Base-by-base conservation (phyloP, 305 asterid species). In the Plantago rigida region DNA sequence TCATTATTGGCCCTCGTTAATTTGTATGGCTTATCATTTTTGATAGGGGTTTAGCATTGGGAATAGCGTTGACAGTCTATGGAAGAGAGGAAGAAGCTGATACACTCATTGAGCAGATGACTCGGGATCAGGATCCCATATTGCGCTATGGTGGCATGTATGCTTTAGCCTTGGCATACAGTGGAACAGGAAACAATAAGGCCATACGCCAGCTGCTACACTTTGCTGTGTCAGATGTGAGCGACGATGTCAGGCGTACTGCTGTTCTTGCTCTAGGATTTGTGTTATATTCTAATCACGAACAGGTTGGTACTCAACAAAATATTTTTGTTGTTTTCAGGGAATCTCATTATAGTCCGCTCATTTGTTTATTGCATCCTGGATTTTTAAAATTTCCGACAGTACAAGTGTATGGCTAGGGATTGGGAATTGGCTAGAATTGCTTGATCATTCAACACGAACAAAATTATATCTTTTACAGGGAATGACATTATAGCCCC, bases 91-190 rank as follows among this genome's bases (percentile, higher is more conserved):
- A 89, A 65, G 97, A 83, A 75, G 97, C 97, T 0, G 97, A 89
- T 58, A 79, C 93, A 17, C 77, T 88, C 39, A 92, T 86, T 70
- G 93, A 86, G 77, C 95, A 86, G 72, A 90, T 90, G 97, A 90
- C 96, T 63, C 80, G 94, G 47, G 97, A 90, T 80, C 96, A 90
- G 71, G 97, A 90, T 68, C 97, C 96, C 24, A 90, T 90, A 72
- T 66, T 90, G 63, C 95, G 97, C 3, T 90, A 90, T 76, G 97
- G 96, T 39, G 97, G 97, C 59, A 90, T 90, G 97, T 87, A 90
- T 61, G 96, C 97, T 41, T 71, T 91, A 76, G 98, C 98, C 14
- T 75, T 91, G 81, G 98, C 98, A 13, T 91, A 91, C 69, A 79
- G 98, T 41, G 97, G 98, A 71, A 91, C 98, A 45, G 83, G 94